These are phyloP conservation scores for Penicillium arizonense DNA, from an alignment of 495 filamentous ascomycete species.

Conservation along the genomic window DNA sequence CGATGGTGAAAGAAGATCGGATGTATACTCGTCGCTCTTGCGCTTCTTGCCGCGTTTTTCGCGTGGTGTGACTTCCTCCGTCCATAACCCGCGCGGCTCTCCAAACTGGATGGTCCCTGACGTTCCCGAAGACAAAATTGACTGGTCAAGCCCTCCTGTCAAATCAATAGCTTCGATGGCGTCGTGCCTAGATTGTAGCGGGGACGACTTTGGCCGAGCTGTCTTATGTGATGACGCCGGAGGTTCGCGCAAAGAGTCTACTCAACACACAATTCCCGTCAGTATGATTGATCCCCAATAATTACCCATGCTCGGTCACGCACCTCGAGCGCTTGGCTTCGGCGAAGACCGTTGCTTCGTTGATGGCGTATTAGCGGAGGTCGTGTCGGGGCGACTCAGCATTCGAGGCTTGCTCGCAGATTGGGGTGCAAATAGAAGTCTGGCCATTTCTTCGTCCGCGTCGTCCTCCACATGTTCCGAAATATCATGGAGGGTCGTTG, in stretches of 20 bases:
- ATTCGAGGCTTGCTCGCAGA: constrained; percentile 52
- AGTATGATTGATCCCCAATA: not conserved
- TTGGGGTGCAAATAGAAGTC: constrained; percentile 49
- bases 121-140: constrained; percentile 38
- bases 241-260: constrained; percentile 15
- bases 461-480: constrained; percentile 27
- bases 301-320: not conserved
- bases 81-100: constrained; percentile 57
- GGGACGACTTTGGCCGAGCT: constrained; percentile 17
- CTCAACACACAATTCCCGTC: not conserved
- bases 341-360: constrained; percentile 27
- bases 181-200: constrained; percentile 21
- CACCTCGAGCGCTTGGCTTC: constrained; percentile 24
- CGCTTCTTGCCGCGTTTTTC: constrained; percentile 63
- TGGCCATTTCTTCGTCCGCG: constrained; percentile 51
- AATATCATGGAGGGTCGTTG: constrained; percentile 17
- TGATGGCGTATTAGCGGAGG: constrained; percentile 17
- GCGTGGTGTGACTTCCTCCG: constrained; percentile 52
- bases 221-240: constrained; percentile 19
- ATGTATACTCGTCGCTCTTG: constrained; percentile 68
- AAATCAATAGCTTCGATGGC: constrained; percentile 68
- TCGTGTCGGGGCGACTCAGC: constrained; percentile 31
- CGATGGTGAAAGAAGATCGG: constrained; percentile 39
- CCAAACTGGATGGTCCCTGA: constrained; percentile 48
- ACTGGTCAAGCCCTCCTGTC: constrained; percentile 54